These are phyloP conservation scores for Daedaleopsis nitida DNA, from an alignment of 768 basidiomycete species.

Conservation along the genomic window DNA sequence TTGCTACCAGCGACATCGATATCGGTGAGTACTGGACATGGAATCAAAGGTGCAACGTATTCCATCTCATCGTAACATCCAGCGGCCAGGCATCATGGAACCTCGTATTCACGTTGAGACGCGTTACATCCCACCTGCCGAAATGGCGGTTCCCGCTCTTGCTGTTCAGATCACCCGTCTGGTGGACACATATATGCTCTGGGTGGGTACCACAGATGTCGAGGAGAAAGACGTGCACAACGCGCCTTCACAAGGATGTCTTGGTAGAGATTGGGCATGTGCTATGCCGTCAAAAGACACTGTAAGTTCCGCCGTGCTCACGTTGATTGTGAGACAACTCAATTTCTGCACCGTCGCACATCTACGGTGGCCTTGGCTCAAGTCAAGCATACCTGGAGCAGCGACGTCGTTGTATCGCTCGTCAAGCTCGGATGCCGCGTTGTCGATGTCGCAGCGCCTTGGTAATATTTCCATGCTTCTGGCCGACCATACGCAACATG, in stretches of 20 bases:
- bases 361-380: not conserved
- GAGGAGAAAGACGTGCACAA: conserved; percentile 44
- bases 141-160: conserved; percentile 56
- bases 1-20: too few species aligned
- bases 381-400: conserved; percentile 37
- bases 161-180: conserved; percentile 68
- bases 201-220: conserved; percentile 67
- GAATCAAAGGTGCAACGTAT: not conserved
- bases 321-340: not conserved
- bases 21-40: not conserved
- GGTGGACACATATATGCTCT: conserved; percentile 79
- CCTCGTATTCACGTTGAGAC: conserved; percentile 46
- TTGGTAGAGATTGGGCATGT: conserved; percentile 80
- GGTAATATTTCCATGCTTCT: conserved; percentile 47
- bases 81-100: not conserved
- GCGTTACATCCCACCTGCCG: conserved; percentile 50
- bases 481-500: conserved; percentile 8
- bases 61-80: too few species aligned
- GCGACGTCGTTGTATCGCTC: conserved; percentile 69
- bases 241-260: conserved; percentile 54
- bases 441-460: conserved; percentile 78
- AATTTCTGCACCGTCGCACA: not conserved
- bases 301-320: conserved; percentile 26
- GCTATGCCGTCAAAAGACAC: conserved; percentile 63
- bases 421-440: conserved; percentile 59